phyloP scores from a whole-genome alignment of 192 early-diverging fungal species.

The Cetraspora pellucida region DNA sequence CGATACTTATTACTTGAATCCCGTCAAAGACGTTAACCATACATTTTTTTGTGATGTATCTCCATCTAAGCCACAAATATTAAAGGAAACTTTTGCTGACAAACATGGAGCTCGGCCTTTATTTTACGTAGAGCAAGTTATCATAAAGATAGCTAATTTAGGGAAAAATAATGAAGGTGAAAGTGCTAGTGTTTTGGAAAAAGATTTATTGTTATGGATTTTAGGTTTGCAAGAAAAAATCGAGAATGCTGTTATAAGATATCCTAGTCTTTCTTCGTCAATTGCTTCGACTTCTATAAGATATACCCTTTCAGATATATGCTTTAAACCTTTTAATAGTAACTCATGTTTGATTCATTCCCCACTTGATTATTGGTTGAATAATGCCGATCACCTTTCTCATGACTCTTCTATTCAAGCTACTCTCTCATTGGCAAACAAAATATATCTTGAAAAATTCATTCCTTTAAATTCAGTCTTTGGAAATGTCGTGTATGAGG shows the following conservation, averaged over 20 bases:
- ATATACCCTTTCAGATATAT: constrained; percentile 7
- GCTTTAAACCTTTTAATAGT: neutral
- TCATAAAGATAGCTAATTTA: constrained; percentile 14
- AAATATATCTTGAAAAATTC: neutral
- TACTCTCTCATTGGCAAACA: neutral
- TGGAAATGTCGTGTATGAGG: constrained; percentile 6
- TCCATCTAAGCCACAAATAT: constrained; percentile 36
- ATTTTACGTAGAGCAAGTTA: constrained; percentile 5
- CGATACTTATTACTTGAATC: constrained; percentile 42
- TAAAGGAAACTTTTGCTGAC: neutral
- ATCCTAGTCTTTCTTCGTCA: neutral
- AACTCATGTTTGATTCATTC: too few species aligned
- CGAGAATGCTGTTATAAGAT: neutral
- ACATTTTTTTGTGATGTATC: constrained; percentile 45
- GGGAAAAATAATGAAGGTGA: neutral
- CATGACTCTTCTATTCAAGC: constrained; percentile 4
- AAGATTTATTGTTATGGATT: constrained; percentile 14
- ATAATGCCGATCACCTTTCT: too few species aligned
- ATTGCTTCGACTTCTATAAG: neutral
- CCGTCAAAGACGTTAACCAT: constrained; percentile 26
- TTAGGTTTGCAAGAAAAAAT: neutral
- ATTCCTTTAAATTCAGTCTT: constrained; percentile 10
- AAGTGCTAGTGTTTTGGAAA: neutral
- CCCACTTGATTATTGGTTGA: too few species aligned
- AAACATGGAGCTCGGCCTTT: constrained; percentile 22